A percentile compares a stretch with the other conserved stretches of the same genome.
These are phyloP conservation scores for Elymus sibiricus DNA, from an alignment of 176 grass and related monocot genomes.

Conservation along the genomic window DNA sequence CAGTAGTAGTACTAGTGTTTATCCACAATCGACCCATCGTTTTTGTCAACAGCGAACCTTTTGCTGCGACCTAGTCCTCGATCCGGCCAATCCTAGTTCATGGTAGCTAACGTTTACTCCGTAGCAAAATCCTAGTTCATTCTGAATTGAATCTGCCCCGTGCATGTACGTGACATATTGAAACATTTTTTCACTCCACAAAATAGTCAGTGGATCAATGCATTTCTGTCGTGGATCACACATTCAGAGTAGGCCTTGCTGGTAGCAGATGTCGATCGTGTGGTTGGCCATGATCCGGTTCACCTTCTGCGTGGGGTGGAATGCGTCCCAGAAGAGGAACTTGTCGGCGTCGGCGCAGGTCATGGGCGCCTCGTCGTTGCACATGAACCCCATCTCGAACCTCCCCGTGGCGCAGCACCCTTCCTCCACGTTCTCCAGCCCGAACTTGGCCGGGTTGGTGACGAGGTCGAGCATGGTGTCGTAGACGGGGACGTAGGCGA, in stretches of 20 bases:
- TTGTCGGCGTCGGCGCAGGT: slow-evolving; percentile 60
- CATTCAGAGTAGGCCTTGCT: slow-evolving; percentile 30
- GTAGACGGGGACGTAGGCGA: slow-evolving; percentile 53
- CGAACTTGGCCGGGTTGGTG: slow-evolving; percentile 41
- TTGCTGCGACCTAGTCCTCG: too few relatives aligned
- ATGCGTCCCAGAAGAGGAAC: slow-evolving; percentile 52
- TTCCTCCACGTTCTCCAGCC: slow-evolving; percentile 72
- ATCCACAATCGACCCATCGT: too few relatives aligned
- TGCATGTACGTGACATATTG: too few relatives aligned
- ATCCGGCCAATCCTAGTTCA: too few relatives aligned
- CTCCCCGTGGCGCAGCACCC: slow-evolving; percentile 71
- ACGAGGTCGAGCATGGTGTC: slow-evolving; percentile 43
- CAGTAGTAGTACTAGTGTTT: too few relatives aligned
- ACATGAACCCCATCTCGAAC: slow-evolving; percentile 72
- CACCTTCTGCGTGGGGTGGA: slow-evolving; percentile 55
- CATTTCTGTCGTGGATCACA: background rate
- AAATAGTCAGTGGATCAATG: background rate
- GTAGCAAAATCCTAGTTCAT: too few relatives aligned
- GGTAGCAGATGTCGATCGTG: slow-evolving; percentile 37
- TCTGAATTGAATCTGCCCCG: too few relatives aligned
- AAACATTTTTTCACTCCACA: background rate
- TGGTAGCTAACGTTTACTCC: too few relatives aligned
- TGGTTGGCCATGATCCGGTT: slow-evolving; percentile 48
- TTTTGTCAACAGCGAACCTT: too few relatives aligned
- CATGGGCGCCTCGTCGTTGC: slow-evolving; percentile 35